A percentile compares a stretch with the other conserved stretches of the same genome.
These are phyloP conservation scores for Cicer arietinum DNA, from an alignment of 306 rosid genomes.

Conservation along the genomic window DNA sequence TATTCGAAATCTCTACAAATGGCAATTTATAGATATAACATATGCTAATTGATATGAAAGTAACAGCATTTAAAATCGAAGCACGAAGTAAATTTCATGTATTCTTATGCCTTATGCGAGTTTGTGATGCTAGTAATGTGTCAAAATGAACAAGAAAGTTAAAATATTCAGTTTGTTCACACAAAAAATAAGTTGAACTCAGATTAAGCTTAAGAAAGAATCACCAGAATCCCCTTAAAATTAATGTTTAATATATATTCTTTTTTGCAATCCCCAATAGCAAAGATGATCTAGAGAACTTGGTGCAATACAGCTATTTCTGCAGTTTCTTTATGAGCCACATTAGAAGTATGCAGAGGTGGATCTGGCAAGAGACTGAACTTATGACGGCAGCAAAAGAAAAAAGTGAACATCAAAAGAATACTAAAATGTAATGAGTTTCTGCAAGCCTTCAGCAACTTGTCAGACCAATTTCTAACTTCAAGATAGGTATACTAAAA, in stretches of 20 bases:
- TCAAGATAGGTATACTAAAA: constrained; percentile 26
- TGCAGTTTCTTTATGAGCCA: constrained; percentile 5
- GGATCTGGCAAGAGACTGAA: constrained; percentile 1
- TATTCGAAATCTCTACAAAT: constrained; percentile 58
- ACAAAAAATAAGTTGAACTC: constrained; percentile 26
- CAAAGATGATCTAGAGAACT: constrained; percentile 28
- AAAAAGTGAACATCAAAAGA: constrained; percentile 2
- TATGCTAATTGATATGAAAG: constrained; percentile 42
- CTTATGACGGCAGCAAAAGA: constrained; percentile 12
- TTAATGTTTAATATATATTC: constrained; percentile 25
- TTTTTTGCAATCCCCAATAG: constrained; percentile 3
- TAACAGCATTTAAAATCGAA: constrained; percentile 36
- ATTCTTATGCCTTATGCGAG: neutral
- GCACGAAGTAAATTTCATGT: constrained; percentile 27
- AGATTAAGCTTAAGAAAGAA: constrained; percentile 20
- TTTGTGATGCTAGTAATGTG: constrained; percentile 29
- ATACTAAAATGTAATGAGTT: constrained; percentile 2
- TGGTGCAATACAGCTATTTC: constrained; percentile 19
- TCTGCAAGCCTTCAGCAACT: constrained; percentile 19
- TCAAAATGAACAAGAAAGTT: constrained; percentile 34
- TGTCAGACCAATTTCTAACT: constrained; percentile 1
- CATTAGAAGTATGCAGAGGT: neutral
- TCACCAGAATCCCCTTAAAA: neutral
- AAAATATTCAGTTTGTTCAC: constrained; percentile 18
- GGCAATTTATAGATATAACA: constrained; percentile 32